phyloP scores from a whole-genome alignment of 2,329 filamentous ascomycete genomes.

The Calonectria pseudoreteaudii region DNA sequence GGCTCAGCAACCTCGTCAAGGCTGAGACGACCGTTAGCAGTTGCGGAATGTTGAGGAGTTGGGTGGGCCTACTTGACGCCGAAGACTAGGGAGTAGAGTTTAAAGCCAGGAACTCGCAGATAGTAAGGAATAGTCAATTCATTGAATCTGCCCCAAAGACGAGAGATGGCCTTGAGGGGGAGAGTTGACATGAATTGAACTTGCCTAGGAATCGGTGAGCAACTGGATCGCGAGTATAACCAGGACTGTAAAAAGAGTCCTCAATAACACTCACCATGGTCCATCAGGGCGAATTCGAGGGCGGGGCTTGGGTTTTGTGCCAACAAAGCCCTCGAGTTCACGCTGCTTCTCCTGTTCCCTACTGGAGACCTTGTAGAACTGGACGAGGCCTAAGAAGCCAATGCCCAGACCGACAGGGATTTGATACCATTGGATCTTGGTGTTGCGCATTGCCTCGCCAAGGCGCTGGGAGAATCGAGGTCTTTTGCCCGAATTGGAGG shows the following conservation, averaged over 20 bases:
- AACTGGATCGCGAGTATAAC: neutral
- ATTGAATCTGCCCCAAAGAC: constrained; percentile 92
- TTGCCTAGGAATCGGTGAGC: constrained; percentile 64
- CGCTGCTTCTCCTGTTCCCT: constrained; percentile 64
- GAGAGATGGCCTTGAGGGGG: constrained; percentile 89
- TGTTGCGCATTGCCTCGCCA: constrained; percentile 61
- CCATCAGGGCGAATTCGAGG: constrained; percentile 81
- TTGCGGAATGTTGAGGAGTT: neutral
- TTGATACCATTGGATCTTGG: constrained; percentile 84
- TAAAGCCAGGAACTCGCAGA: constrained; percentile 89
- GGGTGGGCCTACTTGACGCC: constrained; percentile 75
- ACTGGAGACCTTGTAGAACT: constrained; percentile 80
- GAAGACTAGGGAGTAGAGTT: constrained; percentile 89
- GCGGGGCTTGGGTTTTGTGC: constrained; percentile 62
- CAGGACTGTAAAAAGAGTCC: neutral
- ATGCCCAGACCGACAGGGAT: constrained; percentile 90
- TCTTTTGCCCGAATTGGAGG: constrained; percentile 55
- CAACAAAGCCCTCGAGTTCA: constrained; percentile 57
- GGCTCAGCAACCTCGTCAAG: constrained; percentile 88
- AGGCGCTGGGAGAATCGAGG: constrained; percentile 65
- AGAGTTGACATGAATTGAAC: constrained; percentile 94
- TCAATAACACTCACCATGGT: constrained; percentile 72
- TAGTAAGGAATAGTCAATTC: constrained; percentile 90
- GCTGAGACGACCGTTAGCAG: constrained; percentile 56
- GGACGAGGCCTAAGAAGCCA: constrained; percentile 83